phyloP scores from a whole-genome alignment of 169 alveolate species.

The Theileria annulata region DNA sequence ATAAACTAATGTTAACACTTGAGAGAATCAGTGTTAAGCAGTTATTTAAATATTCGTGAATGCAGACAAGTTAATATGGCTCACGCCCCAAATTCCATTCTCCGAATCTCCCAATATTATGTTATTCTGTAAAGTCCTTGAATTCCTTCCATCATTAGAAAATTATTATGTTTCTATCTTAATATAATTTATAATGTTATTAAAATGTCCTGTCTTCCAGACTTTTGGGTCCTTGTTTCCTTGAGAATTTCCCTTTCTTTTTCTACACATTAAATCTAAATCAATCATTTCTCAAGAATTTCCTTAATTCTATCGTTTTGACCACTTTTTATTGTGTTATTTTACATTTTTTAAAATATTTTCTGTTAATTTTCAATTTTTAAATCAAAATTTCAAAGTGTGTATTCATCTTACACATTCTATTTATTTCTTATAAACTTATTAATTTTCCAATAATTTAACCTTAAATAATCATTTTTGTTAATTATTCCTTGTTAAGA shows the following conservation, averaged over 20 bases:
- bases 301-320: background rate
- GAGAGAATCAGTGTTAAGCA: background rate
- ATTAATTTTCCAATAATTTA: too few species aligned
- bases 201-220: conserved; percentile 9
- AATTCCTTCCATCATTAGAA: background rate
- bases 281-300: background rate
- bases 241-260: background rate
- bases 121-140: background rate
- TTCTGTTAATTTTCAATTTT: background rate
- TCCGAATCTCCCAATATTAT: conserved; percentile 19
- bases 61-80: conserved; percentile 20
- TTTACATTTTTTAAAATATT: background rate
- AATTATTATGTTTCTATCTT: background rate
- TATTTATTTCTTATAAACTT: too few species aligned
- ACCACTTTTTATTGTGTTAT: background rate
- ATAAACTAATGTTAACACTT: conserved; percentile 1
- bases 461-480: too few species aligned
- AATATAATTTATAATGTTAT: background rate
- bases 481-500: too few species aligned
- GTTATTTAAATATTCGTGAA: background rate
- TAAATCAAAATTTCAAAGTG: background rate
- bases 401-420: background rate
- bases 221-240: background rate
- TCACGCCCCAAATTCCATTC: conserved; percentile 35
- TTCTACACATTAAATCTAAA: background rate